These are phyloP conservation scores for Taphrina deformans DNA, from an alignment of 1,139 yeast genomes.

Conservation along the genomic window DNA sequence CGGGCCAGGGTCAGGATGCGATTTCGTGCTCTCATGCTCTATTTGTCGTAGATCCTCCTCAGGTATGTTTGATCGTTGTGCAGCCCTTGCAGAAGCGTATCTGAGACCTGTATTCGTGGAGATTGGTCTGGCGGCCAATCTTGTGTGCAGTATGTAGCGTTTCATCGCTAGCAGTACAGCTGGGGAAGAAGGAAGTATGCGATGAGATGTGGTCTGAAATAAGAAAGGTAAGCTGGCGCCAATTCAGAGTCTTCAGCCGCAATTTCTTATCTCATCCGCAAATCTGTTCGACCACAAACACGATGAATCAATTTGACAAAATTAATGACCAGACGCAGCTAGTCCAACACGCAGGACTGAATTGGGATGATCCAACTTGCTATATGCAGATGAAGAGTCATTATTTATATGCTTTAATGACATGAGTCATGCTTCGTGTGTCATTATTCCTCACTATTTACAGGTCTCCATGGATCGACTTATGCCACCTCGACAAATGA, in stretches of 20 bases:
- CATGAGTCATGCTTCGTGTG: background rate
- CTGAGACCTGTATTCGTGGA: background rate
- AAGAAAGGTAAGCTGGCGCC: background rate
- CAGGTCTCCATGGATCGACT: background rate
- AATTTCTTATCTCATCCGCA: constrained; percentile 10
- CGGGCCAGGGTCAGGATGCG: constrained; percentile 35
- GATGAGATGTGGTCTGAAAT: background rate
- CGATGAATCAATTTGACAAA: too few species aligned
- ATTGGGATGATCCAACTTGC: too few species aligned
- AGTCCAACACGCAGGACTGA: too few species aligned
- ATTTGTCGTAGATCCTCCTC: constrained; percentile 22
- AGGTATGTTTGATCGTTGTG: constrained; percentile 18
- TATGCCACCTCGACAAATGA: constrained; percentile 23
- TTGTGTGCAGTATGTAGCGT: background rate
- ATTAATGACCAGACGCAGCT: too few species aligned
- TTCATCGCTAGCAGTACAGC: background rate
- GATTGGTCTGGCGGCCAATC: background rate
- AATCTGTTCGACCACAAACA: background rate
- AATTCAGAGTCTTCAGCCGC: background rate
- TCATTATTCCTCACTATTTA: background rate
- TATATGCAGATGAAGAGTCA: too few species aligned
- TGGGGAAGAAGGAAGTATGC: background rate
- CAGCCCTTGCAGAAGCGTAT: constrained; percentile 15
- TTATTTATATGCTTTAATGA: background rate
- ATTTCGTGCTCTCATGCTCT: constrained; percentile 7